Evolutionary conservation across 345 rosid species (phyloP).

Genomic region (Populus euphratica): DNA sequence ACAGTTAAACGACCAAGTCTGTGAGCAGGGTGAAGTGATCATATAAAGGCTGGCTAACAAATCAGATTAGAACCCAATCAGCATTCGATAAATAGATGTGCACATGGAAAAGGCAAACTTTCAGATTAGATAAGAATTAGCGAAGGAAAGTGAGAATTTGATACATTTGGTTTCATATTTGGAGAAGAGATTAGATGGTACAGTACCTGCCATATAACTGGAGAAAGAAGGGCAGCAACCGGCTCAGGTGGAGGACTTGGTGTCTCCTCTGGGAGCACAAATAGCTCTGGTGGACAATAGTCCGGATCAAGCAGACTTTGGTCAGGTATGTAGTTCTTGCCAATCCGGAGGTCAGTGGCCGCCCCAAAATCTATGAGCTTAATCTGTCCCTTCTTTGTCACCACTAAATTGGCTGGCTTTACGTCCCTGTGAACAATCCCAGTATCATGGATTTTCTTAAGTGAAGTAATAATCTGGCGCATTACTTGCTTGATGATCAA

Average conservation of each 20-base stretch:
- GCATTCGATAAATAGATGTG: no score
- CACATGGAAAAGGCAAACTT: no score
- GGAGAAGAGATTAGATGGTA: not conserved
- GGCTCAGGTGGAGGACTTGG: constrained; percentile 97
- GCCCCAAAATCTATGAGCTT: constrained; percentile 98
- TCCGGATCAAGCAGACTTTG: constrained; percentile 78
- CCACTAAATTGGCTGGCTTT: constrained; percentile 89
- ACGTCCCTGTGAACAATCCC: constrained; percentile 96
- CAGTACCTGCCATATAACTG: constrained; percentile 82
- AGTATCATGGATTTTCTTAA: constrained; percentile 76
- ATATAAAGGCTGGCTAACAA: not conserved
- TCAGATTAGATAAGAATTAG: not conserved
- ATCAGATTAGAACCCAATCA: not conserved
- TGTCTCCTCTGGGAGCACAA: constrained; percentile 90
- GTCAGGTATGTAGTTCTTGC: constrained; percentile 78
- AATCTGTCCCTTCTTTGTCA: constrained; percentile 80
- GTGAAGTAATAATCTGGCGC: constrained; percentile 87
- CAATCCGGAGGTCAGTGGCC: constrained; percentile 94
- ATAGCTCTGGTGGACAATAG: constrained; percentile 89
- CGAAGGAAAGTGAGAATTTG: not conserved
- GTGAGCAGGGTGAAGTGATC: no score
- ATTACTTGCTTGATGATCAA: constrained; percentile 85
- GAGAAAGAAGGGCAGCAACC: constrained; percentile 83
- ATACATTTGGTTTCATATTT: not conserved
- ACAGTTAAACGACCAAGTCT: not conserved